Conservation (phyloP, 208 protist species). For the Crithidia sp. region DNA sequence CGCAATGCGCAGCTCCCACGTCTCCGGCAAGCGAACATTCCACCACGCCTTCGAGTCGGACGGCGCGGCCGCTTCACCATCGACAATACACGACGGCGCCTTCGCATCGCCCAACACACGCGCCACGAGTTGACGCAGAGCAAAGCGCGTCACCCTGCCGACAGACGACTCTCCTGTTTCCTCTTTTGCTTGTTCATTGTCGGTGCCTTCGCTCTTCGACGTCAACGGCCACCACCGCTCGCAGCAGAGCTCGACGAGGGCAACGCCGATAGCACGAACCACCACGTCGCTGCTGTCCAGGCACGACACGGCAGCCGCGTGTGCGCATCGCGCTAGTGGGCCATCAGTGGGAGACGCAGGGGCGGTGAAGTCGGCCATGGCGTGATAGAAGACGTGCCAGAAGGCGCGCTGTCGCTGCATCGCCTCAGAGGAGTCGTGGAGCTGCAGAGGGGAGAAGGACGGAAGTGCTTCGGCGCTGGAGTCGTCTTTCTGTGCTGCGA, state of each 20-base stretch:
- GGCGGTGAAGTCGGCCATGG: neutral
- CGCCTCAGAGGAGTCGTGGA: neutral
- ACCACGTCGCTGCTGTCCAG: conserved; percentile 16
- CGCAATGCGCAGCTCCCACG: conserved; percentile 43
- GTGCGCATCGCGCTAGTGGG: conserved; percentile 21
- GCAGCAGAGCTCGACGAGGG: conserved; percentile 22
- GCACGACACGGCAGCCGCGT: conserved; percentile 7
- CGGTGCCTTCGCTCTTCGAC: no score
- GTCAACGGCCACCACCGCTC: conserved; percentile 15
- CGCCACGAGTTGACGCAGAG: conserved; percentile 5
- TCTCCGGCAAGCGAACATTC: conserved; percentile 2
- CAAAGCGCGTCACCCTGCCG: neutral
- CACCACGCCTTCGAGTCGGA: conserved; percentile 17
- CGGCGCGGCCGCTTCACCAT: neutral
- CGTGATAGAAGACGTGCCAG: conserved; percentile 24
- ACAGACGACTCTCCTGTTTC: neutral
- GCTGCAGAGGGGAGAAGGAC: neutral
- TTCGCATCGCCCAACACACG: neutral
- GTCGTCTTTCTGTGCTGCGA: no score
- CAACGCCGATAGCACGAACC: conserved; percentile 20
- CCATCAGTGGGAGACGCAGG: neutral
- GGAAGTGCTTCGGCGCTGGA: no score
- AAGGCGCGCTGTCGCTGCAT: conserved; percentile 17
- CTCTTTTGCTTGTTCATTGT: neutral
- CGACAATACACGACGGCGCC: neutral